Evolutionary conservation across 345 rosid species (phyloP), one percentile per base, ranked within the genome.

Genomic region (Cardiospermum halicacabum): DNA sequence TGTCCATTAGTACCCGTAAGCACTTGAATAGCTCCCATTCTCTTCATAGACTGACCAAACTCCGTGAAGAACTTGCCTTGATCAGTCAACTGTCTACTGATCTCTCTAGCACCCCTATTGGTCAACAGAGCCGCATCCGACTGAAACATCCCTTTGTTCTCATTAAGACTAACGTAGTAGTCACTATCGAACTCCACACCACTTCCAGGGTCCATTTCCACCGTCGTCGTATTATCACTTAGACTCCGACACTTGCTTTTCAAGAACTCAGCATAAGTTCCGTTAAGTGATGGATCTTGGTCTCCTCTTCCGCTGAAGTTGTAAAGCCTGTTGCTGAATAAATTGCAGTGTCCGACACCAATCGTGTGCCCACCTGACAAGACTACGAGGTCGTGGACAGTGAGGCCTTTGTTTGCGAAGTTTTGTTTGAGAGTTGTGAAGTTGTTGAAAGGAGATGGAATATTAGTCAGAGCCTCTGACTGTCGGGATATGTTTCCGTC

Each of bases 281-380:
- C 22, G 74, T 80, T 65, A 64, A 88, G 69, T 1, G 80, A 74
- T 3, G 91, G 91, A 63, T 88, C 89, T 37, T 81, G 72, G 62
- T 78, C 84, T 26, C 91, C 91, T 55, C 12, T 76, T 30, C 85
- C 86, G 2, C 84, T 82, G 76, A 91, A 86, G 72, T 85, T 88
- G 87, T 86, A 91, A 9, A 88, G 80, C 55, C 91, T 71, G 75
- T 65, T 59, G 71, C 82, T 40, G 73, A 91, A 77, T 11, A 68
- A 25, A 21, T 72, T 77, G 75, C 93, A 77, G 56, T 83, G 87
- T 2, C 81, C 85, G 27, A 69, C 13, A 57, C 92, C 92, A 26
- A 89, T 68, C 1, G 85, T 86, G 77, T 89, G 92, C 0, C 68
- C 91, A 36, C 96, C 91, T 66, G 87, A 88, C 55, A 91, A 77